Evolutionary conservation across 2,329 filamentous ascomycete genomes (phyloP).

Genomic region (Fusarium euwallaceae): DNA sequence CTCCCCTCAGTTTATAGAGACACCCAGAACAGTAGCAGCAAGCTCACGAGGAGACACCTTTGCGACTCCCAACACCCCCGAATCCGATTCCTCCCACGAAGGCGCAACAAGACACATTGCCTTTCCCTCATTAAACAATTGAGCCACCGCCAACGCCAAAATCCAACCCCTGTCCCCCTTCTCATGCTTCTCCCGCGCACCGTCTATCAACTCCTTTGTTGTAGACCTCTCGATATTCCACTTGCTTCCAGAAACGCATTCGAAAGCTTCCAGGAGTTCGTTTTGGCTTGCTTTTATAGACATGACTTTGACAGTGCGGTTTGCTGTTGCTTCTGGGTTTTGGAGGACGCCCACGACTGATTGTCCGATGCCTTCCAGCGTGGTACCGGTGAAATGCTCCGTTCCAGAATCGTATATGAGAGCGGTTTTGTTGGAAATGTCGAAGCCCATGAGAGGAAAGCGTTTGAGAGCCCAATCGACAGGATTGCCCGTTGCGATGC

Average conservation of each 20-base stretch:
- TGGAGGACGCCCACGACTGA: slow-evolving; percentile 31
- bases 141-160: slow-evolving; percentile 30
- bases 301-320: slow-evolving; percentile 22
- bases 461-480: slow-evolving; percentile 35
- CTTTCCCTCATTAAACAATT: slow-evolving; percentile 17
- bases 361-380: slow-evolving; percentile 27
- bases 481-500: slow-evolving; percentile 26
- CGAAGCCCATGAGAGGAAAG: slow-evolving; percentile 31
- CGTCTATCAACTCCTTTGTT: slow-evolving; percentile 18
- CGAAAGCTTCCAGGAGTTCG: slow-evolving; percentile 18
- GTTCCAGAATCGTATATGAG: slow-evolving; percentile 27
- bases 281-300: slow-evolving; percentile 36
- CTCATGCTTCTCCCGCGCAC: slow-evolving; percentile 16
- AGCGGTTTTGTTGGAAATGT: slow-evolving; percentile 5
- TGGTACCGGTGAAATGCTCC: slow-evolving; percentile 29
- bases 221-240: slow-evolving; percentile 15
- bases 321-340: slow-evolving; percentile 21
- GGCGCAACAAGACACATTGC: slow-evolving; percentile 15
- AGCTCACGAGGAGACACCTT: slow-evolving; percentile 8
- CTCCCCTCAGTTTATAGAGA: not conserved
- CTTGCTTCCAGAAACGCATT: not conserved
- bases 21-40: slow-evolving; percentile 5
- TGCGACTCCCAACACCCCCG: slow-evolving; percentile 10
- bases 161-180: slow-evolving; percentile 21
- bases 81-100: slow-evolving; percentile 29